Base-by-base conservation (phyloP, 176 grass and related monocot genomes). In the Chloris gayana region DNA sequence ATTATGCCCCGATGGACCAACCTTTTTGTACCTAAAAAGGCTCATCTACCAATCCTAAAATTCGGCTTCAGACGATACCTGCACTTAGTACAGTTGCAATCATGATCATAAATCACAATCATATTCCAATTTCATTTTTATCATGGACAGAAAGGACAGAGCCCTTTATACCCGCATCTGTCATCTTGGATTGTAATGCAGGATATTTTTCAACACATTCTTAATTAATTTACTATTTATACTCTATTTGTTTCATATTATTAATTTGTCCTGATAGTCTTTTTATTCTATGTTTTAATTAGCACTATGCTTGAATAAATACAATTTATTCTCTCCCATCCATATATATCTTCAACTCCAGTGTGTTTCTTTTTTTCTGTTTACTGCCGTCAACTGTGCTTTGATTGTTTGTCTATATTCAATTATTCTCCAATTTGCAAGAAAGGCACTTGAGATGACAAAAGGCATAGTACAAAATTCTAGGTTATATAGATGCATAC, bases 391-490 rank as follows among this genome's bases (percentile, higher is more conserved):
- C 78, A 81, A 63, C 30, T 50, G 0, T 42, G 27, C 13, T 39
- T 49, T 63, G 80, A 78, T 8, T 7, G 14, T 88, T 27, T 85
- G 8, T 42, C 4, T 3, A 1, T 53, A 26, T 69, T 69, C 39
- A 61, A 5, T 69, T 79, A 60, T 88, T 69, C 61, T 41, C 61
- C 69, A 60, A 84, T 42, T 84, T 79, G 60, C 69, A 74, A 68
- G 68, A 74, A 64, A 70, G 44, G 18, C 14, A 17, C 33, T 10
- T 81, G 66, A 82, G 44, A 64, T 56, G 56, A 74, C 24, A 51
- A 83, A 87, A 87, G 19, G 5, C 4, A 35, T 8, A 51, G 41
- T 39, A 54, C 32, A 58, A 56, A 74, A 66, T 83, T 54, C 30
- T 17, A 12, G 5, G 44, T 13, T 14, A 65, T 9, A 65, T 26